Evolutionary conservation across 257 asterid species (phyloP).

Genomic region (Verbascum thapsus): DNA sequence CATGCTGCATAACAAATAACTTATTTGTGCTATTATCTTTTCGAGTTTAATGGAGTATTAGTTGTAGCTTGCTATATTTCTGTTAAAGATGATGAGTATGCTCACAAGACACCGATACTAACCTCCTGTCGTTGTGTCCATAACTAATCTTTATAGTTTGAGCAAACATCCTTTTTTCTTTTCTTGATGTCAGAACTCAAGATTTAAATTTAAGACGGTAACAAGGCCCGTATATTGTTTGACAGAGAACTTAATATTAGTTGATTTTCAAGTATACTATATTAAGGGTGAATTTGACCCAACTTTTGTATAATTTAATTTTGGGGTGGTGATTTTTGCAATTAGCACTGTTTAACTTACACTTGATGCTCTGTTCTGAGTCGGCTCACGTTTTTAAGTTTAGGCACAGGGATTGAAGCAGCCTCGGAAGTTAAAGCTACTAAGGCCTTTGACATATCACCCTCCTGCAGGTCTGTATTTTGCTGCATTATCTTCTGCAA

Average conservation of each 20-base stretch:
- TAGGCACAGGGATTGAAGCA: constrained; percentile 89
- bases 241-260: too few relatives aligned
- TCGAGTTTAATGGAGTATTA: neutral
- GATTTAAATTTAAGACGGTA: too few relatives aligned
- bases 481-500: constrained; percentile 67
- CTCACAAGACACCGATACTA: constrained; percentile 3
- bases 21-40: neutral
- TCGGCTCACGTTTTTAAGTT: constrained; percentile 79
- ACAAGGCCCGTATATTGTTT: too few relatives aligned
- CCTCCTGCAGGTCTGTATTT: constrained; percentile 61
- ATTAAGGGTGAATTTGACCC: too few relatives aligned
- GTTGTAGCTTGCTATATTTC: constrained; percentile 11
- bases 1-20: constrained; percentile 16
- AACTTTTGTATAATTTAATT: too few relatives aligned
- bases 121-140: constrained; percentile 20
- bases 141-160: too few relatives aligned
- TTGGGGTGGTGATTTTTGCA: constrained; percentile 20
- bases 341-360: constrained; percentile 55
- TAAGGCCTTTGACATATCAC: constrained; percentile 78
- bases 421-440: constrained; percentile 83
- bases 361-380: constrained; percentile 98
- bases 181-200: too few relatives aligned
- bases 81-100: constrained; percentile 10
- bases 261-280: too few relatives aligned
- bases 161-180: too few relatives aligned